phyloP scores from a whole-genome alignment of 140 eudicot genomes.

The Bidens hawaiensis region DNA sequence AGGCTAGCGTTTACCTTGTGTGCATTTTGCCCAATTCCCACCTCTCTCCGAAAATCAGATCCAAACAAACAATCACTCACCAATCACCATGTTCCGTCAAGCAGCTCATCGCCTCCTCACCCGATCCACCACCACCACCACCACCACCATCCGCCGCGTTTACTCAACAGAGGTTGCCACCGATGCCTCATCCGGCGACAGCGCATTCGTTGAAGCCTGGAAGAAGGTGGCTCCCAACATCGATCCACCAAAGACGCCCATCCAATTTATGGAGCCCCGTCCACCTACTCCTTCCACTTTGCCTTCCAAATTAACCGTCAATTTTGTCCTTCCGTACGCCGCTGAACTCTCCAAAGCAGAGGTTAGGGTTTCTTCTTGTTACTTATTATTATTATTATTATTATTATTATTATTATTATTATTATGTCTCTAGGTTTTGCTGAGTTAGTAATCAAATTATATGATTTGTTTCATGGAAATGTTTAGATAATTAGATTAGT shows the following conservation, averaged over 20 bases:
- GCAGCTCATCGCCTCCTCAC: constrained; percentile 46
- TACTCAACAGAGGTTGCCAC: constrained; percentile 47
- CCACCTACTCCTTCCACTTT: constrained; percentile 59
- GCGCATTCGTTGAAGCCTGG: constrained; percentile 57
- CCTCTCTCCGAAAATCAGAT: too few relatives aligned
- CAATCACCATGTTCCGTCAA: constrained; percentile 53
- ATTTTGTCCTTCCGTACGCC: constrained; percentile 64
- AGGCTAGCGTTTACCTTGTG: background rate
- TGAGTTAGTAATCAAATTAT: background rate
- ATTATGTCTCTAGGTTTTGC: constrained; percentile 11
- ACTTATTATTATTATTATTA: background rate
- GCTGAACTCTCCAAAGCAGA: constrained; percentile 52
- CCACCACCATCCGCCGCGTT: constrained; percentile 28
- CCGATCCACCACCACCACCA: constrained; percentile 33
- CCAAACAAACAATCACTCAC: background rate
- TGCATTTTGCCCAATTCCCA: background rate
- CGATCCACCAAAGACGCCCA: constrained; percentile 82
- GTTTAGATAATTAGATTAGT: background rate
- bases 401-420: background rate
- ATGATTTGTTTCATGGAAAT: background rate
- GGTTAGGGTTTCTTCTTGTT: constrained; percentile 25
- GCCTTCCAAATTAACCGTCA: constrained; percentile 74
- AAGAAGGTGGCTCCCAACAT: constrained; percentile 59
- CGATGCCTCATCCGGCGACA: constrained; percentile 39
- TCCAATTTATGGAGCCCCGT: constrained; percentile 57